Percentiles rank a stretch among this genome's conserved stretches.
Evolutionary conservation across 768 basidiomycete genomes (phyloP).

Genomic region (Russula emetica): DNA sequence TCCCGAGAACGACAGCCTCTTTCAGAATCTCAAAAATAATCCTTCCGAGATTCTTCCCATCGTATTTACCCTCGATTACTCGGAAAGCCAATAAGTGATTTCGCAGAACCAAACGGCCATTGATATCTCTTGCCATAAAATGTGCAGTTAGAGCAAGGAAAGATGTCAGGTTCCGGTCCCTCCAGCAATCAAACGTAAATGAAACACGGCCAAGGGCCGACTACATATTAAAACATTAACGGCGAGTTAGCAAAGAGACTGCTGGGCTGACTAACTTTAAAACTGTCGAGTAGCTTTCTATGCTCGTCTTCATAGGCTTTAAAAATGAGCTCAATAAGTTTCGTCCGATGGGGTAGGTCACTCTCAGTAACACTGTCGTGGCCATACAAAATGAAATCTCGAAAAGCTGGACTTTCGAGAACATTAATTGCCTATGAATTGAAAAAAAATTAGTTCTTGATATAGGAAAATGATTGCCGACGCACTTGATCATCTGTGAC

Average conservation of each 20-base stretch:
- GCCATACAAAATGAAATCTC: not conserved
- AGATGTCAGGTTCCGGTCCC: not conserved
- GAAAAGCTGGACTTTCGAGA: not conserved
- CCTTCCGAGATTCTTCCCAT: not conserved
- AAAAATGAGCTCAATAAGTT: not conserved
- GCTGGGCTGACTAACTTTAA: not conserved
- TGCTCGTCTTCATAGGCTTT: not conserved
- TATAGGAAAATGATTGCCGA: accelerated
- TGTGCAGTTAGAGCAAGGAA: not conserved
- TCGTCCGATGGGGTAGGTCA: not conserved
- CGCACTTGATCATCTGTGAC: not conserved
- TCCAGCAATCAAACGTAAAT: not conserved
- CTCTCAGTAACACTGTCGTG: not conserved
- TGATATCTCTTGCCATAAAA: not conserved
- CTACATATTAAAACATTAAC: not conserved
- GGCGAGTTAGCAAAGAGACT: not conserved
- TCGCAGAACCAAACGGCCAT: not conserved
- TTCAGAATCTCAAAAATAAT: not conserved
- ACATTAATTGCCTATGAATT: not conserved
- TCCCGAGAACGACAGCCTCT: not conserved
- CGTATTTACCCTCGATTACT: not conserved
- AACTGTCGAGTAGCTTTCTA: not conserved
- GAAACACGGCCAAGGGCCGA: not conserved
- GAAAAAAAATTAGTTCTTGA: not conserved
- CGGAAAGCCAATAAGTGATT: not conserved